Evolutionary conservation across 2,329 filamentous ascomycete genomes (phyloP).

Genomic region (Hirsutella thompsonii): DNA sequence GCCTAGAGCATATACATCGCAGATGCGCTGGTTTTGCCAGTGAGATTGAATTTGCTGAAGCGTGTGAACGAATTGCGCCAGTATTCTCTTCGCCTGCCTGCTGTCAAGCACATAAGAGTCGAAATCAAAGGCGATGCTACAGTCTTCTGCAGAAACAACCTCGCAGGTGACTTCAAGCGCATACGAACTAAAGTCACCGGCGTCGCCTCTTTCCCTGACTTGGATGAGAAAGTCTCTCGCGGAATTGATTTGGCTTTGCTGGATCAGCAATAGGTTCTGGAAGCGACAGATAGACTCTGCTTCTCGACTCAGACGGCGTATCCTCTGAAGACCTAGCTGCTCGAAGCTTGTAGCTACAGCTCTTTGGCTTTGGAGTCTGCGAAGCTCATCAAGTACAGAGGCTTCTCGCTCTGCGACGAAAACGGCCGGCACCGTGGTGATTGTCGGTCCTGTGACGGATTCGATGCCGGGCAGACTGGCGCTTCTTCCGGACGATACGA

Average conservation of each 20-base stretch:
- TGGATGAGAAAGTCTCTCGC: neutral
- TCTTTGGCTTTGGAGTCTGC: neutral
- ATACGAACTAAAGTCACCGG: slow-evolving; percentile 1
- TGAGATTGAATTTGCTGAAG: slow-evolving; percentile 1
- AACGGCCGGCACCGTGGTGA: slow-evolving; percentile 1
- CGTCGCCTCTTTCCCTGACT: neutral
- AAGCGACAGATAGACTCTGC: slow-evolving; percentile 38
- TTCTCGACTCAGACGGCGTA: slow-evolving; percentile 37
- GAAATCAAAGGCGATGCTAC: neutral
- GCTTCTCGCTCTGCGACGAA: neutral
- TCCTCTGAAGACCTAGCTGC: slow-evolving; percentile 43
- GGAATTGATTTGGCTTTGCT: neutral
- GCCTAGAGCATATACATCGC: neutral
- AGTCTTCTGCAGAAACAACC: neutral
- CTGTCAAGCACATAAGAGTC: neutral
- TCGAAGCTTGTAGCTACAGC: slow-evolving; percentile 18
- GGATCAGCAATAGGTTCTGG: slow-evolving; percentile 16
- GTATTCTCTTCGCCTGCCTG: slow-evolving; percentile 1
- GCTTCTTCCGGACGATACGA: slow-evolving; percentile 2
- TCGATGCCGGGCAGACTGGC: slow-evolving; percentile 3
- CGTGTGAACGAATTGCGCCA: slow-evolving; percentile 1
- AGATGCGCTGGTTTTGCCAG: neutral
- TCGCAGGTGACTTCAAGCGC: slow-evolving; percentile 3
- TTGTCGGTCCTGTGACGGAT: slow-evolving; percentile 2
- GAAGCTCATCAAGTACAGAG: neutral